Base-by-base conservation (phyloP, 306 rosid species). In the Cucumis hystrix region DNA sequence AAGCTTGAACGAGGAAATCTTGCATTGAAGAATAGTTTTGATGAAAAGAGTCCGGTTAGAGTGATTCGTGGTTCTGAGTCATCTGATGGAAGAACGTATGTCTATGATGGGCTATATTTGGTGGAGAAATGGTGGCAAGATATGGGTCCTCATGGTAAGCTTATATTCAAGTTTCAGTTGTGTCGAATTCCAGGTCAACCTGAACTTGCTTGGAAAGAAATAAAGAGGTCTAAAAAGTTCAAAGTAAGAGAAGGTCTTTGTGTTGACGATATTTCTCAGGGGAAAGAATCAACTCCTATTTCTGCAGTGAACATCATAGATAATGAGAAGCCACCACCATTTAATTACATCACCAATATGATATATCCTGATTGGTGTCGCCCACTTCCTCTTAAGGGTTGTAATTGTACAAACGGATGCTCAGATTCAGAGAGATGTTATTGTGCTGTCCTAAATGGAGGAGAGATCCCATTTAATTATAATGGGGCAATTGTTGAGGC, bases 1-100 rank as follows among this genome's bases (percentile, higher is more conserved):
- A 95, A 89, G 88, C 97, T 92, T 80, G 89, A 89, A 79, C 86
- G 96, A 78, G 98, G 98, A 74, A 95, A 95, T 80, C 97, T 95
- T 72, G 95, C 97, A 60, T 66, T 95, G 93, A 90, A 87, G 85
- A 95, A 87, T 78, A 95, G 97, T 80, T 30, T 82, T 67, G 78
- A 85, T 55, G 95, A 81, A 52, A 84, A 83, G 84, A 92, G 87
- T 86, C 87, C 89, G 51, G 95, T 95, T 64, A 85, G 98, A 86
- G 97, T 95, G 88, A 90, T 95, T 72, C 96, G 96, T 41, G 97
- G 98, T 23, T 78, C 74, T 54, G 96, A 92, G 70, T 87, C 91
- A 47, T 33, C 60, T 10, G 93, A 90, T 72, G 95, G 95, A 70
- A 93, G 15, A 88, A 87, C 84, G 7, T 92, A 90, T 57, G 86